Evolutionary conservation across 768 basidiomycete species (phyloP).

Genomic region (Pulveroboletus sp.): DNA sequence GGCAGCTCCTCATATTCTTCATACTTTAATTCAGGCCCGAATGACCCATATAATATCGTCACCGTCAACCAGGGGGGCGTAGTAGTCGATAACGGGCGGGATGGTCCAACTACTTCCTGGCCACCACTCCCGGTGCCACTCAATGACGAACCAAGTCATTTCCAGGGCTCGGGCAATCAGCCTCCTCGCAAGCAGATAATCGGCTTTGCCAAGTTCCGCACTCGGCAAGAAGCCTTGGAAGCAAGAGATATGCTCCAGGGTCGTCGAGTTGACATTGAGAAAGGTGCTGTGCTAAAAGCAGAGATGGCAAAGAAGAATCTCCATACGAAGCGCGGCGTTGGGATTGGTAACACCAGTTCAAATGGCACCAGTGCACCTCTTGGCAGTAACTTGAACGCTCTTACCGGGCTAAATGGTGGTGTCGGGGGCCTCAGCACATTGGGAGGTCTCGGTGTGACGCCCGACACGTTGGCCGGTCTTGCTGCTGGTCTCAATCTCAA

Average conservation of each 20-base stretch:
- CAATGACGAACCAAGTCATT: slow-evolving; percentile 31
- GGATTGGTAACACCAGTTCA: slow-evolving; percentile 44
- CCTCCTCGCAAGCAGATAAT: slow-evolving; percentile 93
- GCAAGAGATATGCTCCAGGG: slow-evolving; percentile 89
- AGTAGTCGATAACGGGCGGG: slow-evolving; percentile 72
- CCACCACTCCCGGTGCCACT: slow-evolving; percentile 36
- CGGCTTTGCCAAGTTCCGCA: slow-evolving; percentile 94
- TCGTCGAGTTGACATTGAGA: slow-evolving; percentile 85
- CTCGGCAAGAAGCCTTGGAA: slow-evolving; percentile 78
- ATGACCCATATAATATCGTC: slow-evolving; percentile 81
- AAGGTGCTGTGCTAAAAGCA: slow-evolving; percentile 89
- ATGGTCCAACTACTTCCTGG: slow-evolving; percentile 71
- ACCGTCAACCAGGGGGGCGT: slow-evolving; percentile 80
- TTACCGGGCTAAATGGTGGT: slow-evolving; percentile 22
- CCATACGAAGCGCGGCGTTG: slow-evolving; percentile 89
- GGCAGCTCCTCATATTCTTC: slow-evolving; percentile 33
- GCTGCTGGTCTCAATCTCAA: slow-evolving; percentile 30
- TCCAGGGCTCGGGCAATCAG: slow-evolving; percentile 28
- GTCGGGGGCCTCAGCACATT: slow-evolving; percentile 26
- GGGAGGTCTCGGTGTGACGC: slow-evolving; percentile 24
- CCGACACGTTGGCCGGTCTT: slow-evolving; percentile 26
- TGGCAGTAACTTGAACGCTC: slow-evolving; percentile 22
- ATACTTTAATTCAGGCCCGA: slow-evolving; percentile 46
- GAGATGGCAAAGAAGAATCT: slow-evolving; percentile 99
- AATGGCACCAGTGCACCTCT: slow-evolving; percentile 27